A percentile compares a stretch with the other conserved stretches of the same genome.
These are phyloP conservation scores for Populus euphratica DNA, from an alignment of 345 rosid genomes.

Conservation along the genomic window DNA sequence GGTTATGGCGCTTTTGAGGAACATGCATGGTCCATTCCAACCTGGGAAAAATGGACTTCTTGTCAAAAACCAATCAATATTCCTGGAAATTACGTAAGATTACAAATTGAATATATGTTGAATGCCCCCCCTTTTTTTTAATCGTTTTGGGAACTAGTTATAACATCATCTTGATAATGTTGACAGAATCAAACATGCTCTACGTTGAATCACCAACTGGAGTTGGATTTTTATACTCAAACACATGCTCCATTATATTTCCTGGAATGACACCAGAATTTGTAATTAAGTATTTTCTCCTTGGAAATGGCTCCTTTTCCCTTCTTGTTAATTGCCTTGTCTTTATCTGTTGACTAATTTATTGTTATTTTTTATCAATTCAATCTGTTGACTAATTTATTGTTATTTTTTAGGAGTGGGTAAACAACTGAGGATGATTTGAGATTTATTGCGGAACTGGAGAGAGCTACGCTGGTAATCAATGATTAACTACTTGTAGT, in stretches of 20 bases:
- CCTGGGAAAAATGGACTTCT: constrained; percentile 30
- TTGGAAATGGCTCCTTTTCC: neutral
- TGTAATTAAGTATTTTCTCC: neutral
- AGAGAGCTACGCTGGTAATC: constrained; percentile 43
- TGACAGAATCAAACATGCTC: constrained; percentile 15
- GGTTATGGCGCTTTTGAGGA: constrained; percentile 40
- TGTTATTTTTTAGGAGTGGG: neutral
- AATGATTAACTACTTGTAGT: neutral
- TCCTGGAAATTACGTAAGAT: constrained; percentile 36
- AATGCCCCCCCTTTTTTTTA: neutral
- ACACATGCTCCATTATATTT: constrained; percentile 20
- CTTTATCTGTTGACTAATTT: too few species aligned
- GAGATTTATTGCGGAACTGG: constrained; percentile 33
- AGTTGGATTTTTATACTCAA: constrained; percentile 34
- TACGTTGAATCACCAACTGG: constrained; percentile 32
- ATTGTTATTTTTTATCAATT: too few species aligned
- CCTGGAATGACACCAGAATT: constrained; percentile 22
- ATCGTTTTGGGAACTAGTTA: neutral
- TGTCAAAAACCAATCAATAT: constrained; percentile 23
- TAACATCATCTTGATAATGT: too few species aligned
- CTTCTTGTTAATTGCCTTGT: neutral
- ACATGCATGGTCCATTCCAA: constrained; percentile 35
- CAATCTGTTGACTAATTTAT: neutral
- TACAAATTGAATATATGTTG: neutral
- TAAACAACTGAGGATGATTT: constrained; percentile 33